Evolutionary conservation across 1,284 basidiomycete species (phyloP).

Genomic region (Ganoderma lucidum): DNA sequence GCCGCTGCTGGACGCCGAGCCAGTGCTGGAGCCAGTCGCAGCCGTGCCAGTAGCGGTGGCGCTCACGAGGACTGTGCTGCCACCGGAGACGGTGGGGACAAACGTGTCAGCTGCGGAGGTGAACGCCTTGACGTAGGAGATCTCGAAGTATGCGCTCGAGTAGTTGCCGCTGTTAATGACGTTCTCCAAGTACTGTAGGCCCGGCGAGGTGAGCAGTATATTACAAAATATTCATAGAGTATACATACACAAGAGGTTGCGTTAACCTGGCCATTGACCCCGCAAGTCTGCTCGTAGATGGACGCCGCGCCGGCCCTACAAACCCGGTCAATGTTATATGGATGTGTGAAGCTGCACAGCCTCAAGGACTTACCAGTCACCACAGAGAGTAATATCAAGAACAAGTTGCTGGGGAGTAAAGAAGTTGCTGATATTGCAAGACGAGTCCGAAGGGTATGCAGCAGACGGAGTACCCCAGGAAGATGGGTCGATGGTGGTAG

Average conservation of each 20-base stretch:
- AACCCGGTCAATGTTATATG: not conserved
- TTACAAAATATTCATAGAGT: not conserved
- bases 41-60: constrained; percentile 20
- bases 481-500: constrained; percentile 53
- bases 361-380: constrained; percentile 50
- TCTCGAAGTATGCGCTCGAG: constrained; percentile 59
- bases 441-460: constrained; percentile 50
- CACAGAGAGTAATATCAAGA: constrained; percentile 65
- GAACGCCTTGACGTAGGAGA: constrained; percentile 57
- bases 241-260: constrained; percentile 33
- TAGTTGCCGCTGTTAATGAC: constrained; percentile 62
- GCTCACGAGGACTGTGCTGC: constrained; percentile 25
- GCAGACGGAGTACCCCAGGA: constrained; percentile 69
- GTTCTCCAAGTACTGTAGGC: constrained; percentile 54
- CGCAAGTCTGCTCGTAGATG: constrained; percentile 51
- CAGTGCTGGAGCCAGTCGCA: not conserved
- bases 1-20: constrained; percentile 3
- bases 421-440: constrained; percentile 56
- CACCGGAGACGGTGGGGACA: constrained; percentile 26
- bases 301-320: constrained; percentile 53
- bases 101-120: constrained; percentile 37
- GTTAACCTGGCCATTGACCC: constrained; percentile 36
- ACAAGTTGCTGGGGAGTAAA: constrained; percentile 63
- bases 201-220: not conserved
- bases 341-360: not conserved